Evolutionary conservation across 441 rosid genomes (phyloP), one percentile per base, ranked within the genome.

Genomic region (Hura crepitans): DNA sequence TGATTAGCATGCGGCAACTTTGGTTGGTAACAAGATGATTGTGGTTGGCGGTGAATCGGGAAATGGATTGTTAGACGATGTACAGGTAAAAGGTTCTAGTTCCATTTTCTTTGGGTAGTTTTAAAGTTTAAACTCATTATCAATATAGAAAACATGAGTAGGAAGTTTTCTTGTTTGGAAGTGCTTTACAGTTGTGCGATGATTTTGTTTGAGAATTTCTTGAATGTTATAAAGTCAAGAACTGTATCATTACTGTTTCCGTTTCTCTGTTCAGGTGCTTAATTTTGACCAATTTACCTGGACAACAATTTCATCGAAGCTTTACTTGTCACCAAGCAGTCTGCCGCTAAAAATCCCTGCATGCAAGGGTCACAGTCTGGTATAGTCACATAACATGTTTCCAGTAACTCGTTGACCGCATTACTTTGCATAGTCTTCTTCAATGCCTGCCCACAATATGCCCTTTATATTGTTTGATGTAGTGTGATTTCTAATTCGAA

Each of bases 291-390:
- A 83, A 57, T 87, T 84, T 83, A 83, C 86, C 15, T 95, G 99
- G 99, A 84, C 89, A 45, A 72, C 81, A 5, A 90, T 86, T 54
- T 87, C 98, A 74, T 92, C 99, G 3, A 95, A 95, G 79, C 95
- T 87, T 71, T 95, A 86, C 85, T 77, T 90, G 82, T 92, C 99
- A 37, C 98, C 97, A 46, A 92, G 91, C 85, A 92, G 88, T 81
- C 83, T 95, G 70, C 97, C 99, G 22, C 75, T 95, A 42, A 92
- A 90, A 83, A 95, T 92, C 67, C 99, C 97, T 79, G 85, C 98
- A 45, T 92, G 99, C 97, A 93, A 79, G 80, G 99, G 99, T 81
- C 99, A 92, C 70, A 73, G 92, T 82, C 82, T 95, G 97, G 99
- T 95, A 89, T 51, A 59, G 22, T 69, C 77, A 25, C 64, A 31